Base-by-base conservation (phyloP, 371 early-diverging fungal genomes). In the Rhizopus sp. region DNA sequence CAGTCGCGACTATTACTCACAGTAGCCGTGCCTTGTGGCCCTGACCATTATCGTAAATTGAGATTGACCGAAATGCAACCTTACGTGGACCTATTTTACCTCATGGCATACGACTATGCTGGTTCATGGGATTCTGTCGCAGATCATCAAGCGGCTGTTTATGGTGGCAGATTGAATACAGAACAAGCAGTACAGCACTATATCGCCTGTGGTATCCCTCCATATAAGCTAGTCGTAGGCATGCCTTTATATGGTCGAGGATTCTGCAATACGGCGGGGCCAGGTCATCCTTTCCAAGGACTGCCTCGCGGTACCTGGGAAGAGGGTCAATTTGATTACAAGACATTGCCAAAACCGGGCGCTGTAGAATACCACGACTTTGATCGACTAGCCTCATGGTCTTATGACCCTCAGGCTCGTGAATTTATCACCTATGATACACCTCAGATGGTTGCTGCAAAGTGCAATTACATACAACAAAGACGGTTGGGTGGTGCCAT, bases 131-230 rank as follows among this genome's bases (percentile, higher is more conserved):
- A 93, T 42, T 34, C 60, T 10, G 58, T 60, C 12, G 81, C 92
- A 0, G 92, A 88, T 7, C 95, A 96, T 68, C 95, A 96, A 60
- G 83, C 94, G 40, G 89, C 94, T 64, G 78, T 96, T 54, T 83
- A 83, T 57, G 81, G 88, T 4, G 82, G 85, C 13, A 16, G 53
- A 5, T 67, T 85, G 53, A 87, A 81, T 7, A 84, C 87, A 38
- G 59, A 87, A 52, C 78, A 78, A 51, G 88, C 92, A 3, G 86
- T 94, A 5, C 76, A 81, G 6, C 75, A 83, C 59, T 91, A 87
- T 58, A 55, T 92, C 13, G 17, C 54, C 13, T 73, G 78, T 10
- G 94, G 94, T 7, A 84, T 93, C 7, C 91, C 91, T 3, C 65
- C 90, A 1, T 65, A 81, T 39, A 94, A 95, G 64, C 54, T 97